Evolutionary conservation across 306 rosid species (phyloP).

Genomic region (Chamaecrista fasciculata): DNA sequence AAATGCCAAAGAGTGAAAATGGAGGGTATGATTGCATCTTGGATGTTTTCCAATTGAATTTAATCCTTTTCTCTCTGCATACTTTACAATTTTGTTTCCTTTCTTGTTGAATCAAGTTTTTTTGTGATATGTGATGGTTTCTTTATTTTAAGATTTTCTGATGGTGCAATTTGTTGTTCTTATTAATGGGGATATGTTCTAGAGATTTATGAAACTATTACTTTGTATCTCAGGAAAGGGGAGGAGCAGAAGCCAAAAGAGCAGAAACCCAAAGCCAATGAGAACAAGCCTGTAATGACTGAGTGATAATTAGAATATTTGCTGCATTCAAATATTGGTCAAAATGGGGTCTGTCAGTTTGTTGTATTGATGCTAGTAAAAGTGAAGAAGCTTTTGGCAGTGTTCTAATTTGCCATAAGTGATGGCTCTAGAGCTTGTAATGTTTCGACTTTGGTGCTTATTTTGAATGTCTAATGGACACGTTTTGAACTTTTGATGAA

Average conservation of each 20-base stretch:
- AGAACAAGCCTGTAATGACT: constrained; percentile 90
- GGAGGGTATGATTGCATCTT: too few species aligned
- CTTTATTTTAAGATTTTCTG: neutral
- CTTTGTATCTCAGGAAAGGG: constrained; percentile 53
- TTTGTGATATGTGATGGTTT: neutral
- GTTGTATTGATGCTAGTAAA: neutral
- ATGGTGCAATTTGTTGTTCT: neutral
- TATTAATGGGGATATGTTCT: constrained; percentile 7
- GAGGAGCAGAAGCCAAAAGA: constrained; percentile 96
- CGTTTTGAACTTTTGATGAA: neutral
- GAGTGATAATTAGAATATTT: constrained; percentile 50
- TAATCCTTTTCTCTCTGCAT: neutral
- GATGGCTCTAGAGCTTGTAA: neutral
- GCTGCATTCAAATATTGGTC: constrained; percentile 12
- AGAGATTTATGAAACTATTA: constrained; percentile 6
- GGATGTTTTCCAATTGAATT: neutral
- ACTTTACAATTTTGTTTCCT: neutral
- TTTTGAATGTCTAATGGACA: neutral
- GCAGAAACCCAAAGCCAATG: constrained; percentile 75
- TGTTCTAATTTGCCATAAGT: neutral
- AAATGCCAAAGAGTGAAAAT: too few species aligned
- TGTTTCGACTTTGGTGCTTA: constrained; percentile 18
- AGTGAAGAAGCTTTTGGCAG: neutral
- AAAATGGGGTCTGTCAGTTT: constrained; percentile 21
- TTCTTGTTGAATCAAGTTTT: neutral